Percentiles rank a stretch among this genome's conserved stretches.
Evolutionary conservation across 2,329 filamentous ascomycete genomes (phyloP).

Genomic region (Raffaelea deltoideospora): DNA sequence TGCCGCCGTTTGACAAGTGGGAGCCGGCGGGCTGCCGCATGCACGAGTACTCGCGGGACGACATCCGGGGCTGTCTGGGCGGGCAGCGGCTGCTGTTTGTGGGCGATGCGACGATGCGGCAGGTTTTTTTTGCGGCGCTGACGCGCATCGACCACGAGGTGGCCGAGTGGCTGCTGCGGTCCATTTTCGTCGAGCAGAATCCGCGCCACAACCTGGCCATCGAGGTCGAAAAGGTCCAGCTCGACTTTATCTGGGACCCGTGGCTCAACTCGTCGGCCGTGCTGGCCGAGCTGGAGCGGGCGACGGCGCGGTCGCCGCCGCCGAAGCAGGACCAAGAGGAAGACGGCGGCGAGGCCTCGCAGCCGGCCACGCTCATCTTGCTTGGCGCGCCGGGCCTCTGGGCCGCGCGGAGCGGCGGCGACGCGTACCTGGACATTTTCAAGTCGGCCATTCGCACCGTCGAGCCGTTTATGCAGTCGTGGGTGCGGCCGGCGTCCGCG

Average conservation of each 20-base stretch:
- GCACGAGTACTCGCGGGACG: constrained; percentile 35
- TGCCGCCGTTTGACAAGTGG: constrained; percentile 30
- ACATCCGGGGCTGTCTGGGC: constrained; percentile 36
- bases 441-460: constrained; percentile 28
- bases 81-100: constrained; percentile 39
- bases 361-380: constrained; percentile 31
- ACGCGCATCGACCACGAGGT: constrained; percentile 27
- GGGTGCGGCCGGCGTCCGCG: neutral
- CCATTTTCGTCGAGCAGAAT: constrained; percentile 17
- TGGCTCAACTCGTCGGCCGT: constrained; percentile 37
- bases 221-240: constrained; percentile 24
- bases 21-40: constrained; percentile 45
- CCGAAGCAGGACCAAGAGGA: constrained; percentile 4
- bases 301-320: constrained; percentile 11
- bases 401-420: constrained; percentile 34
- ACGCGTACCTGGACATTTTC: constrained; percentile 28
- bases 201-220: constrained; percentile 31
- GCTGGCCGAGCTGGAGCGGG: constrained; percentile 21
- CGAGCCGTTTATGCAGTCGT: constrained; percentile 15
- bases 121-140: constrained; percentile 43
- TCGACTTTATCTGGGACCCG: constrained; percentile 49
- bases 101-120: constrained; percentile 44
- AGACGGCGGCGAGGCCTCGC: constrained; percentile 11
- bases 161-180: constrained; percentile 19
- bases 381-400: constrained; percentile 39